A percentile compares a stretch with the other conserved stretches of the same genome.
Evolutionary conservation across 192 early-diverging fungal species (phyloP).

Genomic region (Thoreauomyces humboldtii): DNA sequence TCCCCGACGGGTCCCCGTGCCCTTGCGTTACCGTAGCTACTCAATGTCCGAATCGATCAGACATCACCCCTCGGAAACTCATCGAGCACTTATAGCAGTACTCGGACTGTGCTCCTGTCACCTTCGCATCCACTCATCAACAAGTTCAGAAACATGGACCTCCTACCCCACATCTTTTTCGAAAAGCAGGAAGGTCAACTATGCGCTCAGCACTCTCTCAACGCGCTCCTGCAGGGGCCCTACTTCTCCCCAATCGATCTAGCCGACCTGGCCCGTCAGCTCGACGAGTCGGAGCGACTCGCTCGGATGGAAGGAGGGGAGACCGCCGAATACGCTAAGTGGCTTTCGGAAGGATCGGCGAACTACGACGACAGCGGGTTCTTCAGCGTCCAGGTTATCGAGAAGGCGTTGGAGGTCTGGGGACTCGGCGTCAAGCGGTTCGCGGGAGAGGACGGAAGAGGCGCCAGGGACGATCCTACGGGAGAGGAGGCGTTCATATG

Average conservation of each 20-base stretch:
- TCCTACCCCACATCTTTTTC: too few relatives aligned
- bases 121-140: too few relatives aligned
- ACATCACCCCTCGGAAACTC: too few relatives aligned
- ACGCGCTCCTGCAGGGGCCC: constrained; percentile 65
- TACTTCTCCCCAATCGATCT: constrained; percentile 79
- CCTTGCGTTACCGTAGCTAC: too few relatives aligned
- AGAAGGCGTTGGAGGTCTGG: constrained; percentile 56
- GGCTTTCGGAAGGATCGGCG: constrained; percentile 26
- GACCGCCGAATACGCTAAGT: constrained; percentile 21
- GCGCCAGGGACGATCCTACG: constrained; percentile 54
- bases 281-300: constrained; percentile 61
- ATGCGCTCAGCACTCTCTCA: constrained; percentile 82
- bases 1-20: too few relatives aligned
- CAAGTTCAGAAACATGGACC: too few relatives aligned
- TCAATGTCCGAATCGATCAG: too few relatives aligned
- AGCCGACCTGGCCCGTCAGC: constrained; percentile 61
- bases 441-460: constrained; percentile 41
- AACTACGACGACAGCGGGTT: constrained; percentile 64
- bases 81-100: too few relatives aligned
- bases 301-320: constrained; percentile 28
- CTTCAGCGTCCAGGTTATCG: constrained; percentile 71
- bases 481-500: constrained; percentile 59
- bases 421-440: constrained; percentile 57
- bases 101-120: too few relatives aligned
- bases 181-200: too few relatives aligned